Conservation (phyloP, 2,329 filamentous ascomycete genomes). For the Aureobasidium musti region DNA sequence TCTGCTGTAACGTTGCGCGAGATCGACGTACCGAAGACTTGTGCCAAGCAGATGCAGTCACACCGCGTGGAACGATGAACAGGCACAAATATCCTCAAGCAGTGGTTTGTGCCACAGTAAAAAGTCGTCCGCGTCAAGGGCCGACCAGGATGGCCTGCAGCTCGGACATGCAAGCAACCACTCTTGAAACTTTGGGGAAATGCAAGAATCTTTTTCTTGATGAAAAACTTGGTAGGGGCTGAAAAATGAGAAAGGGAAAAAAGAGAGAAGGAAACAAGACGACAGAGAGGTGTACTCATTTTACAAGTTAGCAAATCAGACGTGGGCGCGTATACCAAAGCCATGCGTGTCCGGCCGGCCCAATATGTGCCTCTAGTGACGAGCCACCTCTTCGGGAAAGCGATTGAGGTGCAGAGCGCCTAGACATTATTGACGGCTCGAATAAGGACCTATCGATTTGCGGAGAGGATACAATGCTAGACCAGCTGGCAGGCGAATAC, state of each 20-base stretch:
- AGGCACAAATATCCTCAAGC: conserved; percentile 28
- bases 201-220: neutral
- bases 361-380: conserved; percentile 26
- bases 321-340: conserved; percentile 26
- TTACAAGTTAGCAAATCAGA: conserved; percentile 24
- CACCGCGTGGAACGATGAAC: conserved; percentile 28
- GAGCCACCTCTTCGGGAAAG: conserved; percentile 25
- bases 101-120: conserved; percentile 16
- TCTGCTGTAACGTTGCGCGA: conserved; percentile 28
- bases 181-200: neutral
- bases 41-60: conserved; percentile 36
- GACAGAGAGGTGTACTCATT: conserved; percentile 17
- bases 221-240: neutral
- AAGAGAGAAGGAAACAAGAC: conserved; percentile 17
- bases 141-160: conserved; percentile 28
- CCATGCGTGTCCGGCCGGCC: conserved; percentile 26
- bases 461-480: conserved; percentile 15
- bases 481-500: conserved; percentile 9
- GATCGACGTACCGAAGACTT: conserved; percentile 40
- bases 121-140: conserved; percentile 20
- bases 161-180: conserved; percentile 26
- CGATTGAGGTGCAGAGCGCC: conserved; percentile 27
- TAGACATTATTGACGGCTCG: conserved; percentile 26
- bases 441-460: conserved; percentile 12
- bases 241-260: conserved; percentile 5